These are phyloP conservation scores for Trametes coccinea DNA, from an alignment of 768 basidiomycete genomes.

Conservation along the genomic window DNA sequence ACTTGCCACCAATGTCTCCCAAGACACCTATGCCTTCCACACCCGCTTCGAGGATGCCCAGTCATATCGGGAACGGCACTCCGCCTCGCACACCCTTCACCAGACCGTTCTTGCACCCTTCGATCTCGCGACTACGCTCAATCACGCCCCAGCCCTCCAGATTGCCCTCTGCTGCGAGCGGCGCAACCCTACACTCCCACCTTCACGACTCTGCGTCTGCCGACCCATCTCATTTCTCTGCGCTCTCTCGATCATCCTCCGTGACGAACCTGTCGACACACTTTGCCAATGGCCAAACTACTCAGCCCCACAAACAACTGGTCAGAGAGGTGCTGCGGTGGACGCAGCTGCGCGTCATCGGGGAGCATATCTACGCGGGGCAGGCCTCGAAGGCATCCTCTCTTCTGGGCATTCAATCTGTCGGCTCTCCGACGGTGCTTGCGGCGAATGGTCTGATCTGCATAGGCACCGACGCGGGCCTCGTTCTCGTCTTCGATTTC, in stretches of 20 bases:
- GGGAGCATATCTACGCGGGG: constrained; percentile 55
- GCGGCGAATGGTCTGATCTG: constrained; percentile 88
- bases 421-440: constrained; percentile 76
- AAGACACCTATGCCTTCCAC: constrained; percentile 8
- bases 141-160: constrained; percentile 51
- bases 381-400: constrained; percentile 59
- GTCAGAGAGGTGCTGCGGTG: constrained; percentile 72
- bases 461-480: constrained; percentile 81
- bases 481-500: constrained; percentile 84
- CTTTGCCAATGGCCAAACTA: constrained; percentile 25
- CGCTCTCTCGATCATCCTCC: constrained; percentile 70
- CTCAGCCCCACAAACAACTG: constrained; percentile 14
- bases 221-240: constrained; percentile 64
- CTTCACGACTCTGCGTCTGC: constrained; percentile 48
- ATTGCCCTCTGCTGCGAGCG: constrained; percentile 42
- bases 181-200: constrained; percentile 46
- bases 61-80: constrained; percentile 10
- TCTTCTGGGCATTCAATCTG: constrained; percentile 55
- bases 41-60: constrained; percentile 6
- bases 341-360: constrained; percentile 64
- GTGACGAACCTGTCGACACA: constrained; percentile 46
- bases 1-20: constrained; percentile 20
- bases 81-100: constrained; percentile 24
- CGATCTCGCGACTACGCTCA: constrained; percentile 80
- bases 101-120: constrained; percentile 67